Percentiles rank a stretch among this genome's conserved stretches.
These are phyloP conservation scores for Calonectria naviculata DNA, from an alignment of 2,329 filamentous ascomycete species.

Conservation along the genomic window DNA sequence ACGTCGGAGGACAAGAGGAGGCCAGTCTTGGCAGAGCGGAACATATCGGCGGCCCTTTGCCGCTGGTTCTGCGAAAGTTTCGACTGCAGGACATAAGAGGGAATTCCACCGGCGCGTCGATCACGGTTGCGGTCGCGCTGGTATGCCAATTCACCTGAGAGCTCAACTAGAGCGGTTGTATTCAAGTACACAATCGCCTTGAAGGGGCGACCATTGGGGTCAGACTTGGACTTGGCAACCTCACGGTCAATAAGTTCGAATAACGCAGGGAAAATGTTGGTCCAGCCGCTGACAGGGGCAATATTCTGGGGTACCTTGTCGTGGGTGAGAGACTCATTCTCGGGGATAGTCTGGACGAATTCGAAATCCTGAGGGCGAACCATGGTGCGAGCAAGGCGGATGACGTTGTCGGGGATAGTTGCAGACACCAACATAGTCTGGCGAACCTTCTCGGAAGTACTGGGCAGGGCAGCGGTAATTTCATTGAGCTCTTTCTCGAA, in stretches of 20 bases:
- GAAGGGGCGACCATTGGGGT: constrained; percentile 70
- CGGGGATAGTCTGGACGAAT: constrained; percentile 88
- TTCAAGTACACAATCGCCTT: constrained; percentile 97
- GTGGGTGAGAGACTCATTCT: constrained; percentile 87
- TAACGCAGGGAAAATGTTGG: constrained; percentile 81
- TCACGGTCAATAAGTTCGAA: constrained; percentile 79
- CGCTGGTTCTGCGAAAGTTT: constrained; percentile 77
- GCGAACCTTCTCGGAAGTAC: constrained; percentile 70
- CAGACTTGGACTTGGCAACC: constrained; percentile 53
- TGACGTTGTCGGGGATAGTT: constrained; percentile 87
- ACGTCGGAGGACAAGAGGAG: constrained; percentile 84
- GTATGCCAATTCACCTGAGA: constrained; percentile 68
- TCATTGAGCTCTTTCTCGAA: constrained; percentile 74
- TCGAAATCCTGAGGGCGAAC: constrained; percentile 85
- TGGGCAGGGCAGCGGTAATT: constrained; percentile 73
- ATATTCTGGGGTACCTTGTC: constrained; percentile 84
- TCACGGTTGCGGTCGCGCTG: constrained; percentile 52
- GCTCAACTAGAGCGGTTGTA: constrained; percentile 77
- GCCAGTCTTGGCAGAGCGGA: constrained; percentile 72
- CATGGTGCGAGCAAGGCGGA: constrained; percentile 80
- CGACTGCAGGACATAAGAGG: constrained; percentile 73
- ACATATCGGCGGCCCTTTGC: constrained; percentile 76
- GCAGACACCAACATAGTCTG: constrained; percentile 97
- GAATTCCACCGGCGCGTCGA: constrained; percentile 50
- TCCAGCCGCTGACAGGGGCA: constrained; percentile 73